Evolutionary conservation across 257 asterid species (phyloP).

Genomic region (Solanum tacnaense): DNA sequence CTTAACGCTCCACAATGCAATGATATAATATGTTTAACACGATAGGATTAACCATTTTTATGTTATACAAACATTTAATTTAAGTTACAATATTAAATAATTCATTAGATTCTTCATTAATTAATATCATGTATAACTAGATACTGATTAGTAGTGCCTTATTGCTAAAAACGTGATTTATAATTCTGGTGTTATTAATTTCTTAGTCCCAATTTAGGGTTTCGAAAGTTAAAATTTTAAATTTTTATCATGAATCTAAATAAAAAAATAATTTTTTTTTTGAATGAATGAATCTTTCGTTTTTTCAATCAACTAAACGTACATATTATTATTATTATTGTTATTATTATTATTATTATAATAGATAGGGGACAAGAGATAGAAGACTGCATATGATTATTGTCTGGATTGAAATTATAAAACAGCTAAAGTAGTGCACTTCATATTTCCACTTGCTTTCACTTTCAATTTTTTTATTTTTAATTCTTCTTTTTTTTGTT

Average conservation of each 20-base stretch:
- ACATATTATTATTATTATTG: neutral
- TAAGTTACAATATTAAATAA: neutral
- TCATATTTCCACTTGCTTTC: constrained; percentile 5
- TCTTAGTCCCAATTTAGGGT: neutral
- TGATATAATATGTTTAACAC: neutral
- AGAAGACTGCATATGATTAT: neutral
- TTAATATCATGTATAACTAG: neutral
- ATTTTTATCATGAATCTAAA: neutral
- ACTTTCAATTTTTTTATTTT: neutral
- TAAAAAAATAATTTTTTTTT: too few species aligned
- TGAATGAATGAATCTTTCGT: neutral
- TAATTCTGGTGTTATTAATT: neutral
- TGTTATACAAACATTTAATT: neutral
- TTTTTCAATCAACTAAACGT: neutral
- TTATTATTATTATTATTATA: too few species aligned
- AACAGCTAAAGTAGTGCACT: neutral
- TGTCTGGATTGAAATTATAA: constrained; percentile 1
- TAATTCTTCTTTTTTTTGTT: neutral
- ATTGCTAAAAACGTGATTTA: neutral
- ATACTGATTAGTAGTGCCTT: neutral
- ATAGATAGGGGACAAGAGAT: neutral
- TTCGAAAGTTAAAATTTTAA: neutral
- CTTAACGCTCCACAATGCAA: neutral
- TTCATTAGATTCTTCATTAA: neutral
- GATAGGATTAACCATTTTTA: neutral